A percentile compares a stretch with the other conserved stretches of the same genome.
Evolutionary conservation across 1,139 yeast species (phyloP).

Genomic region (Hyphopichia fennica): DNA sequence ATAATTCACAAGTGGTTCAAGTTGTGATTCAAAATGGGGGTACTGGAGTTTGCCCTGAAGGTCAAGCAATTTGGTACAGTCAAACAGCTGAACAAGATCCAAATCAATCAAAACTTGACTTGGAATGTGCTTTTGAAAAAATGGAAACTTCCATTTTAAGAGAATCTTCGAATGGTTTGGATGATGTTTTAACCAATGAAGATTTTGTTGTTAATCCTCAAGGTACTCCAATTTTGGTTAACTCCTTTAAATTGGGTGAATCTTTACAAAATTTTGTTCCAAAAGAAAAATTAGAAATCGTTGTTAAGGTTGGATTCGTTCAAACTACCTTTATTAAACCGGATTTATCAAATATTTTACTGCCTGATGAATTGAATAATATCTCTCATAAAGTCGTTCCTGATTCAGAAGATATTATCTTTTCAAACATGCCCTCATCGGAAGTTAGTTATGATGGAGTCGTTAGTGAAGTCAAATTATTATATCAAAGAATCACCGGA

Average conservation of each 20-base stretch:
- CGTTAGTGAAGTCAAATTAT: slow-evolving; percentile 72
- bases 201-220: slow-evolving; percentile 56
- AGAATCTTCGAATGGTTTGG: slow-evolving; percentile 63
- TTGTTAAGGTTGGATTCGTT: slow-evolving; percentile 78
- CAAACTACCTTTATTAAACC: slow-evolving; percentile 60
- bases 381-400: slow-evolving; percentile 28
- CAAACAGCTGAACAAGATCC: slow-evolving; percentile 73
- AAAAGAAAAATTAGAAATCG: slow-evolving; percentile 70
- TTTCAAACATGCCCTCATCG: slow-evolving; percentile 70
- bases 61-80: slow-evolving; percentile 87
- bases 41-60: slow-evolving; percentile 85
- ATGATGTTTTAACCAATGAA: slow-evolving; percentile 44
- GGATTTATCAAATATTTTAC: slow-evolving; percentile 40
- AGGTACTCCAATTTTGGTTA: slow-evolving; percentile 65
- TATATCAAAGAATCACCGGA: slow-evolving; percentile 81
- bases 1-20: slow-evolving; percentile 75
- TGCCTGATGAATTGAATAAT: slow-evolving; percentile 32
- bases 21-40: slow-evolving; percentile 87
- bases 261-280: slow-evolving; percentile 84
- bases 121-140: slow-evolving; percentile 76
- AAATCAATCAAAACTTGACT: slow-evolving; percentile 66
- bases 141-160: slow-evolving; percentile 79
- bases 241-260: slow-evolving; percentile 84
- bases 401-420: slow-evolving; percentile 53
- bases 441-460: slow-evolving; percentile 92